Evolutionary conservation across 2,329 filamentous ascomycete genomes (phyloP).

Genomic region (Pseudonectria foliicola): DNA sequence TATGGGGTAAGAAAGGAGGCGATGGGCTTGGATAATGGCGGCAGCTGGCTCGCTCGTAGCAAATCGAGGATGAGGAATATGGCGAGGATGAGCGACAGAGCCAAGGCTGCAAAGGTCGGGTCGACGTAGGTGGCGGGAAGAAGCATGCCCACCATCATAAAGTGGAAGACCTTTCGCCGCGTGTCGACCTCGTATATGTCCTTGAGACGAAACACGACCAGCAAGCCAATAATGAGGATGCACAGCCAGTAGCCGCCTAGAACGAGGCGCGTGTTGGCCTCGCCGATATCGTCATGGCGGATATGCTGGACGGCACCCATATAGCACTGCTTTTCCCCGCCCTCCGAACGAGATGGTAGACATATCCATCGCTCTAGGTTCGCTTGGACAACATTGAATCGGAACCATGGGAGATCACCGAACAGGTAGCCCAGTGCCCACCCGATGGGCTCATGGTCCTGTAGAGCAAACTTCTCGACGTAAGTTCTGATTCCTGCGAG

Average conservation of each 20-base stretch:
- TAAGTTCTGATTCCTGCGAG: slow-evolving; percentile 65
- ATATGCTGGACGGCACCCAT: slow-evolving; percentile 58
- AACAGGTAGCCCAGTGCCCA: slow-evolving; percentile 90
- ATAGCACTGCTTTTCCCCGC: slow-evolving; percentile 32
- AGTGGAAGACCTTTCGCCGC: slow-evolving; percentile 92
- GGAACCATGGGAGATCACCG: slow-evolving; percentile 66
- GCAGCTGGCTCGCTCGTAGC: slow-evolving; percentile 82
- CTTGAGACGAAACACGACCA: slow-evolving; percentile 67
- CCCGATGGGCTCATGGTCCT: slow-evolving; percentile 72
- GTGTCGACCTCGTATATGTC: slow-evolving; percentile 87
- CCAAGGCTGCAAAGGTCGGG: slow-evolving; percentile 73
- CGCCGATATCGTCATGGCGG: slow-evolving; percentile 59
- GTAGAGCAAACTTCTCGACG: slow-evolving; percentile 59
- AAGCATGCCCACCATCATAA: slow-evolving; percentile 96
- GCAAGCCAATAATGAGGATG: slow-evolving; percentile 64
- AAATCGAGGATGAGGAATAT: slow-evolving; percentile 86
- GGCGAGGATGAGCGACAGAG: slow-evolving; percentile 70
- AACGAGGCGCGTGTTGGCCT: slow-evolving; percentile 74
- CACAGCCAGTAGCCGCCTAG: slow-evolving; percentile 66
- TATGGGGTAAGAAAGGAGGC: slow-evolving; percentile 86
- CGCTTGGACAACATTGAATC: slow-evolving; percentile 61
- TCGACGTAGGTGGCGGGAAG: slow-evolving; percentile 82
- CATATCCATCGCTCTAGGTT: slow-evolving; percentile 70
- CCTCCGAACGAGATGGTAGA: slow-evolving; percentile 46
- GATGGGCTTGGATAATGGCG: slow-evolving; percentile 79